Evolutionary conservation across 768 basidiomycete genomes (phyloP).

Genomic region (Lactarius pseudohatsudake): DNA sequence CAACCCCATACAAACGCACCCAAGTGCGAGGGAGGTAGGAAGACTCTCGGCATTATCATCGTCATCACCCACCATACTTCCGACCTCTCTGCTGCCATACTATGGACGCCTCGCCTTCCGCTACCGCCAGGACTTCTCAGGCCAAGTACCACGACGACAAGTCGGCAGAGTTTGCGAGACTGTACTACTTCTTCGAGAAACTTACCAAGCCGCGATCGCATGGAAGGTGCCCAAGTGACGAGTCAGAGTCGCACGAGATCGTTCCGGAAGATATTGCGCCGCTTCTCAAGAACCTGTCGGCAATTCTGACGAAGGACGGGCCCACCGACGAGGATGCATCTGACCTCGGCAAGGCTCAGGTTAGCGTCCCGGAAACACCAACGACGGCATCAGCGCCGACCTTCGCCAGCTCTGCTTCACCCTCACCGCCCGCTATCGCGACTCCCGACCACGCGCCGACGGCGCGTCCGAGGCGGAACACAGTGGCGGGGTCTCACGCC

Average conservation of each 20-base stretch:
- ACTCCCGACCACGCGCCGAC: conserved; percentile 3
- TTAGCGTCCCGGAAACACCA: conserved; percentile 20
- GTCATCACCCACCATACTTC: background rate
- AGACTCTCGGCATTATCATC: conserved; percentile 1
- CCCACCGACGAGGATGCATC: conserved; percentile 2
- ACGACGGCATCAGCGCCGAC: conserved; percentile 20
- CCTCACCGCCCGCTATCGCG: background rate
- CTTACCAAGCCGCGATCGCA: conserved; percentile 24
- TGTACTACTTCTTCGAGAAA: conserved; percentile 31
- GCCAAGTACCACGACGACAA: conserved; percentile 14
- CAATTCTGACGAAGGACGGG: conserved; percentile 26
- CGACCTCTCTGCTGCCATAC: background rate
- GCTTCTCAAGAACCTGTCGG: conserved; percentile 25
- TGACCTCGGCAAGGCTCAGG: conserved; percentile 9
- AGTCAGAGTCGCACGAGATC: background rate
- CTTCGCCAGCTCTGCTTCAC: background rate
- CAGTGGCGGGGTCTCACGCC: conserved; percentile 14
- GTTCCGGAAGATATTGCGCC: conserved; percentile 30
- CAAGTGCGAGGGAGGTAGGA: conserved; percentile 5
- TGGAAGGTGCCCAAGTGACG: background rate
- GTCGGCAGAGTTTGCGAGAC: conserved; percentile 28
- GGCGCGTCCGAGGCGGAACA: conserved; percentile 26
- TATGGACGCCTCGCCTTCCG: conserved; percentile 10
- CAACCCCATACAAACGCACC: background rate
- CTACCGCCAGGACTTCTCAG: background rate